Base-by-base conservation (phyloP, 441 rosid species). In the Populus hybrid region DNA sequence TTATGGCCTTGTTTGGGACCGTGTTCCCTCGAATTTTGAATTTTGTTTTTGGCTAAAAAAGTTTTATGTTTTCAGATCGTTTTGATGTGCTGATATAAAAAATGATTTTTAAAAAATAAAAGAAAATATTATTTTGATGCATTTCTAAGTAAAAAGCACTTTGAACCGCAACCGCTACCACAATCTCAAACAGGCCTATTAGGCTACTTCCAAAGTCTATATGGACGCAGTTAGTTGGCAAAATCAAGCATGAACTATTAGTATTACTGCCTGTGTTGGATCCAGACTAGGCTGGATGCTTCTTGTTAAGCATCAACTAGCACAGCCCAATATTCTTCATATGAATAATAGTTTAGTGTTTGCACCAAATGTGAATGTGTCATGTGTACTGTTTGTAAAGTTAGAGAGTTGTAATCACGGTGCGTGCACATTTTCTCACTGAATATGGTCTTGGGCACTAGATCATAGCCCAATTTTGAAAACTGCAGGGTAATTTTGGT, bases 171-270 rank as follows among this genome's bases (percentile, higher is more conserved):
- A 34, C 36, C 36, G 7, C 8, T 34, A 34, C 8, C 36, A 34
- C 8, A 34, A 34, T 34, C 36, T 1, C 36, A 34, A 34, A 34
- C 36, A 34, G 36, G 36, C 36, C 24, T 70, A 32, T 28, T 28
- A 28, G 30, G 14, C 79, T 40, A 21, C 67, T 11, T 70, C 65
- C 61, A 6, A 12, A 72, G 50, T 42, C 59, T 26, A 14, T 30
- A 68, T 20, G 67, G 14, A 53, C 30, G 30, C 14, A 57, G 26
- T 81, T 61, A 67, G 73, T 6, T 61, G 36, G 69, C 36, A 70
- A 70, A 40, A 50, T 66, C 68, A 38, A 42, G 26, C 59, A 34
- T 67, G 34, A 76, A 61, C 57, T 34, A 46, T 50, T 65, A 38
- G 42, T 28, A 32, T 46, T 18, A n/a, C 18, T 38, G 65, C 26